A percentile compares a stretch with the other conserved stretches of the same genome.
Evolutionary conservation across 176 grass and related monocot genomes (phyloP).

Genomic region (Miscanthus lutarioriparius): DNA sequence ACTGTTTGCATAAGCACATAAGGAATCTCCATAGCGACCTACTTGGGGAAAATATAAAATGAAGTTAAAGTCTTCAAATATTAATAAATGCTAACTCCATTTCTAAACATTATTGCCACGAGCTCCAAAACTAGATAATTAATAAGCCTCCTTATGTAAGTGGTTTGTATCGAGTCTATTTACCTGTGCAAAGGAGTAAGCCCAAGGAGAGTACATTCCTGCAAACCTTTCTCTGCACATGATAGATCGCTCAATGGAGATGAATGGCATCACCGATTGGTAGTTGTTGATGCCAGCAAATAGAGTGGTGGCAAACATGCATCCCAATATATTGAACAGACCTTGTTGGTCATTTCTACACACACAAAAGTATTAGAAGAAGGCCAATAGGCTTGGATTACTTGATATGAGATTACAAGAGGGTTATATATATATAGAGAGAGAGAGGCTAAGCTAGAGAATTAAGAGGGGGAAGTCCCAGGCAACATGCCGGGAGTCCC

Average conservation of each 20-base stretch:
- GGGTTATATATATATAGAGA: too few species aligned
- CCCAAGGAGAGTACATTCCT: slow-evolving; percentile 81
- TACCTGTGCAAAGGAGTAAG: slow-evolving; percentile 75
- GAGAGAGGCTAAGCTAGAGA: too few species aligned
- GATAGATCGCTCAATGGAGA: slow-evolving; percentile 54
- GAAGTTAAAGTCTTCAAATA: slow-evolving; percentile 6
- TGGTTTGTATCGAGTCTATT: neutral
- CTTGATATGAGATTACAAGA: too few species aligned
- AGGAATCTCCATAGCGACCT: slow-evolving; percentile 78
- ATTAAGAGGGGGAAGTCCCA: too few species aligned
- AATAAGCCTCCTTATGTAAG: neutral
- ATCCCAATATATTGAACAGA: slow-evolving; percentile 73
- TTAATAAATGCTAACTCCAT: neutral
- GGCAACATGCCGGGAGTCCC: too few species aligned
- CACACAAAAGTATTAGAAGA: slow-evolving; percentile 17
- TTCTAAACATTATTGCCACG: neutral
- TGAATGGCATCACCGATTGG: slow-evolving; percentile 56
- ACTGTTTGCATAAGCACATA: slow-evolving; percentile 47
- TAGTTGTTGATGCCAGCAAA: slow-evolving; percentile 57
- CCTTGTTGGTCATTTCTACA: slow-evolving; percentile 52
- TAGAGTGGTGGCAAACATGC: slow-evolving; percentile 41
- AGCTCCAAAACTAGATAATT: neutral
- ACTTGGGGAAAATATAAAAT: slow-evolving; percentile 5
- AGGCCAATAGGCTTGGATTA: too few species aligned
- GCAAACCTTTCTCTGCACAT: slow-evolving; percentile 79